phyloP scores from a whole-genome alignment of 2,329 filamentous ascomycete genomes.

The Colletotrichum viniferum region DNA sequence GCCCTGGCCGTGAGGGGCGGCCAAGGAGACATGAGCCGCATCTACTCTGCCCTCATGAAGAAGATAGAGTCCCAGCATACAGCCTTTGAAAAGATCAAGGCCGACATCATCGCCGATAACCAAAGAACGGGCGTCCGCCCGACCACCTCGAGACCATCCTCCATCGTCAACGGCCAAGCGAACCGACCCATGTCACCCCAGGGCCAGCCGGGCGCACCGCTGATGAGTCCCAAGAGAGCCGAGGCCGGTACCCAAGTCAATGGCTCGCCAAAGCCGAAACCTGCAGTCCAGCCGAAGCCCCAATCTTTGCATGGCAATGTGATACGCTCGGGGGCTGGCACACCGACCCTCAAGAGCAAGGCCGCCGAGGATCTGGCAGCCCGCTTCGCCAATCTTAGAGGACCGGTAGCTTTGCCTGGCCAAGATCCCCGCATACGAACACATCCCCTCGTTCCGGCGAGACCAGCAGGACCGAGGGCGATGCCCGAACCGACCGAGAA shows the following conservation, averaged over 20 bases:
- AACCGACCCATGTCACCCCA: constrained; percentile 7
- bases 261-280: constrained; percentile 40
- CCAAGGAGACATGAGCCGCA: constrained; percentile 48
- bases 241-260: neutral
- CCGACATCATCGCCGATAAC: constrained; percentile 67
- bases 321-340: constrained; percentile 41
- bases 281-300: constrained; percentile 69
- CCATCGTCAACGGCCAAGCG: constrained; percentile 2
- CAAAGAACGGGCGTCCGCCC: constrained; percentile 62
- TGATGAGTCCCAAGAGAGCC: constrained; percentile 14
- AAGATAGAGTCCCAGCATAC: constrained; percentile 52
- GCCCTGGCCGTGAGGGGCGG: constrained; percentile 68
- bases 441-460: constrained; percentile 46
- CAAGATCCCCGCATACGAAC: constrained; percentile 61
- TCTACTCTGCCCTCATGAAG: constrained; percentile 55
- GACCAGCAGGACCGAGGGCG: constrained; percentile 52
- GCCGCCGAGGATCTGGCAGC: constrained; percentile 54
- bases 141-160: constrained; percentile 21
- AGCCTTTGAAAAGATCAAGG: constrained; percentile 62
- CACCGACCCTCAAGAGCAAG: constrained; percentile 31
- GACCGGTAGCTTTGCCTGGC: constrained; percentile 40
- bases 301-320: constrained; percentile 67
- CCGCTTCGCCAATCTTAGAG: constrained; percentile 63
- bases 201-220: constrained; percentile 24
- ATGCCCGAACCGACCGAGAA: constrained; percentile 51